A percentile compares a stretch with the other conserved stretches of the same genome.
phyloP scores from a whole-genome alignment of 176 grass and related monocot species.

The Typha latifolia region DNA sequence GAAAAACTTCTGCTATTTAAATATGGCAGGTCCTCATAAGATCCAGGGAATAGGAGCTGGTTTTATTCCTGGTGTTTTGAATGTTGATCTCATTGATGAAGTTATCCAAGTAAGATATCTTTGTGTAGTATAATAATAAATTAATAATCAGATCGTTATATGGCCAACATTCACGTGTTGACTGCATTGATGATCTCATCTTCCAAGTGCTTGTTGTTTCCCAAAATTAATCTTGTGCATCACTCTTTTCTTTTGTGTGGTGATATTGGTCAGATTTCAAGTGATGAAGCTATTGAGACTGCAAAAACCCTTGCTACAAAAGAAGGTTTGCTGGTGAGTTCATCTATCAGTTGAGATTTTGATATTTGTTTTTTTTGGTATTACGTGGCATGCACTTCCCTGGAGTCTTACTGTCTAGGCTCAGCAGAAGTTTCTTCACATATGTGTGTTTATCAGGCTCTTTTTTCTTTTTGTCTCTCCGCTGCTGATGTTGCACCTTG shows the following conservation, averaged over 20 bases:
- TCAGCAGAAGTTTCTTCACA: too few relatives aligned
- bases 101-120: conserved; percentile 34
- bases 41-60: conserved; percentile 94
- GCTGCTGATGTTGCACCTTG: background rate
- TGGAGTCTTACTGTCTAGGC: too few relatives aligned
- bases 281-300: conserved; percentile 76
- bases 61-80: conserved; percentile 75
- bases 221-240: too few relatives aligned
- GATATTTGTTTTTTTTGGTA: too few relatives aligned
- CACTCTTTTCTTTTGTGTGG: background rate
- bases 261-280: conserved; percentile 43
- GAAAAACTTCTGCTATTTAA: conserved; percentile 1
- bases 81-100: conserved; percentile 69
- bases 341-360: background rate
- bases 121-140: background rate
- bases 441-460: conserved; percentile 2
- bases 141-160: background rate
- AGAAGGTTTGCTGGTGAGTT: conserved; percentile 73
- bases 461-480: background rate
- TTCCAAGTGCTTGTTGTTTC: too few relatives aligned
- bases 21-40: conserved; percentile 70
- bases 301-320: conserved; percentile 69
- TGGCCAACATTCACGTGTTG: background rate
- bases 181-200: too few relatives aligned
- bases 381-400: too few relatives aligned